These are phyloP conservation scores for Gaeumannomyces sp. DNA, from an alignment of 2,329 filamentous ascomycete genomes.

Conservation along the genomic window DNA sequence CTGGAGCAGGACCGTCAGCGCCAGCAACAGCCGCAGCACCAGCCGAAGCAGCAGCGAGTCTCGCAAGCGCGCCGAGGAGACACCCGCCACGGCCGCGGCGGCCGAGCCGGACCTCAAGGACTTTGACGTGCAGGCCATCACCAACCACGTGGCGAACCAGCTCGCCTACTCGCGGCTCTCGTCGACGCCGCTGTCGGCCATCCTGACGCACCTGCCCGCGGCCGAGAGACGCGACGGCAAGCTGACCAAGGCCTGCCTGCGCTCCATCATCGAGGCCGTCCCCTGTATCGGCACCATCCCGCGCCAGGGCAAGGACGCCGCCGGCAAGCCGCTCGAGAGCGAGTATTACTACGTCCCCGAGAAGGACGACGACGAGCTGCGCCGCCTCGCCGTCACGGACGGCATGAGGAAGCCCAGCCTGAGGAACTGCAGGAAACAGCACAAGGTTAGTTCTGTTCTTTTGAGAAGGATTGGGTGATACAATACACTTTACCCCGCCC, in stretches of 20 bases:
- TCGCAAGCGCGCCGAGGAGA: neutral
- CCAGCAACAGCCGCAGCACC: neutral
- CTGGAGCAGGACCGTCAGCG: neutral
- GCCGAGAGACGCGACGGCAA: constrained; percentile 46
- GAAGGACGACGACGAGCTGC: constrained; percentile 70
- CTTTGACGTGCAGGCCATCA: constrained; percentile 43
- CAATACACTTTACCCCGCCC: neutral
- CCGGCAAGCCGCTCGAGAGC: constrained; percentile 86
- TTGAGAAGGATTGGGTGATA: neutral
- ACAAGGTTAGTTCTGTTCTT: constrained; percentile 67
- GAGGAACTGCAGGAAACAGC: constrained; percentile 85
- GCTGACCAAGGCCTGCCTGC: constrained; percentile 58
- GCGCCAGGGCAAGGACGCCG: constrained; percentile 90
- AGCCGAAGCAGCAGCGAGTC: neutral
- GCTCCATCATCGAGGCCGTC: constrained; percentile 65
- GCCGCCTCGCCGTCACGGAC: constrained; percentile 76
- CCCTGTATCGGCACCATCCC: constrained; percentile 81
- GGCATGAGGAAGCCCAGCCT: constrained; percentile 84
- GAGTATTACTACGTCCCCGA: constrained; percentile 97
- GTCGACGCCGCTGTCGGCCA: constrained; percentile 82
- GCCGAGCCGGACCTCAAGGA: constrained; percentile 23
- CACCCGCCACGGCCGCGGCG: constrained; percentile 21
- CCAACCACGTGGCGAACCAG: constrained; percentile 91
- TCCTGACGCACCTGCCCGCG: constrained; percentile 76
- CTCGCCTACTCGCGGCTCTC: constrained; percentile 90